Percentiles rank a stretch among this genome's conserved stretches.
Conservation (phyloP, 768 basidiomycete species). For the Termitomyces sp. region DNA sequence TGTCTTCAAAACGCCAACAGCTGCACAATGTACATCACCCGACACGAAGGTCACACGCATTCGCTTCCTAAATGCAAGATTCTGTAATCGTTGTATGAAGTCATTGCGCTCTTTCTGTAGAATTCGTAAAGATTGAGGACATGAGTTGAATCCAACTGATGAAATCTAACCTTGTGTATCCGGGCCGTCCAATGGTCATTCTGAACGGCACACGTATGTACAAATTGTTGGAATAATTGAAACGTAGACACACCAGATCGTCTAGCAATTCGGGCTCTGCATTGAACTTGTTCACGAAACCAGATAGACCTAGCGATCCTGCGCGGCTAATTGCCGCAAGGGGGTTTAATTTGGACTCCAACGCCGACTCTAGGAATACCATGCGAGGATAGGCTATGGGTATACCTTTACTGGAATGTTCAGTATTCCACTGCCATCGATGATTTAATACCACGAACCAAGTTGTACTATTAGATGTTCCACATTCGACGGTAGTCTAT, state of each 20-base stretch:
- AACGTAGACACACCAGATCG: constrained; percentile 56
- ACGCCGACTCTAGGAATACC: constrained; percentile 76
- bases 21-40: constrained; percentile 92
- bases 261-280: constrained; percentile 91
- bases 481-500: constrained; percentile 52
- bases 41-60: constrained; percentile 81
- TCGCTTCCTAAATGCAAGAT: constrained; percentile 53
- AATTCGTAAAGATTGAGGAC: not conserved
- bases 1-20: constrained; percentile 75
- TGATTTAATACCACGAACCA: constrained; percentile 34
- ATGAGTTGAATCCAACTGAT: not conserved
- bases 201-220: constrained; percentile 23
- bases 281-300: constrained; percentile 89
- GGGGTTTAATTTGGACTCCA: constrained; percentile 84
- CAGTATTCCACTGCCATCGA: not conserved
- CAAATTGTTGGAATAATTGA: not conserved
- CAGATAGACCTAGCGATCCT: constrained; percentile 62
- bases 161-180: constrained; percentile 54
- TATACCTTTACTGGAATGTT: constrained; percentile 37
- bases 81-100: constrained; percentile 77
- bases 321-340: constrained; percentile 66
- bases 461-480: constrained; percentile 84
- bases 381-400: constrained; percentile 92
- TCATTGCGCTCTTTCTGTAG: constrained; percentile 82
- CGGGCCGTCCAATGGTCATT: constrained; percentile 93